These are phyloP conservation scores for Boletus eberwhitei DNA, from an alignment of 768 basidiomycete genomes.

Conservation along the genomic window DNA sequence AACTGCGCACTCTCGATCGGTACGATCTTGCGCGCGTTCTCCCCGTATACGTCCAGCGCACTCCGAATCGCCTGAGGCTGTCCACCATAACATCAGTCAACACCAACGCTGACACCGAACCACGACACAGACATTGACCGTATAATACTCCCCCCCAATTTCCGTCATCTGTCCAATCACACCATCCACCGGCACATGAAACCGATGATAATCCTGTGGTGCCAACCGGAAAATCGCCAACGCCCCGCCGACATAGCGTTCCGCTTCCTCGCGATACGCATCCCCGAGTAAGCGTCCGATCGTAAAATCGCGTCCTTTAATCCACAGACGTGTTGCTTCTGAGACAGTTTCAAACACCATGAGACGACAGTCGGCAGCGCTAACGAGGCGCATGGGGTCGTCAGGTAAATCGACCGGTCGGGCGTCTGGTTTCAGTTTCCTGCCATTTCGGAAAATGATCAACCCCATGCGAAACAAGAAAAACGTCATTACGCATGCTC, in stretches of 20 bases:
- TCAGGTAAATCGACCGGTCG: slow-evolving; percentile 71
- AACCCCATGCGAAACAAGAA: not conserved
- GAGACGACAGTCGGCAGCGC: slow-evolving; percentile 93
- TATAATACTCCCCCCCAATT: slow-evolving; percentile 92
- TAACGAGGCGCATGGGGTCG: slow-evolving; percentile 77
- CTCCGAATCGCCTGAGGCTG: slow-evolving; percentile 94
- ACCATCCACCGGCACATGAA: slow-evolving; percentile 86
- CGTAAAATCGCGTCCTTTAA: slow-evolving; percentile 94
- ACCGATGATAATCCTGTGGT: slow-evolving; percentile 95
- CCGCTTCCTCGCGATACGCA: slow-evolving; percentile 62
- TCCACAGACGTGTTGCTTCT: slow-evolving; percentile 90
- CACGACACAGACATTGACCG: slow-evolving; percentile 74
- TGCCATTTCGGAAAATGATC: slow-evolving; percentile 25
- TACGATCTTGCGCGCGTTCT: slow-evolving; percentile 90
- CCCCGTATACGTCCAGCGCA: slow-evolving; percentile 87
- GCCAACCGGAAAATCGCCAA: slow-evolving; percentile 89
- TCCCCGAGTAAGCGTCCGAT: slow-evolving; percentile 78
- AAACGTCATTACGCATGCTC: not conserved
- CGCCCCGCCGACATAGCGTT: slow-evolving; percentile 74
- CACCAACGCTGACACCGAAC: not conserved
- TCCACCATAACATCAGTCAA: not conserved
- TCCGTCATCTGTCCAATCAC: slow-evolving; percentile 77
- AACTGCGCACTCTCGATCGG: slow-evolving; percentile 89
- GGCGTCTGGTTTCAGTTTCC: slow-evolving; percentile 82
- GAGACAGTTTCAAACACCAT: slow-evolving; percentile 87